Evolutionary conservation across 2,329 filamentous ascomycete species (phyloP), one percentile per base, ranked within the genome.

Genomic region (Fusarium ramigenum): DNA sequence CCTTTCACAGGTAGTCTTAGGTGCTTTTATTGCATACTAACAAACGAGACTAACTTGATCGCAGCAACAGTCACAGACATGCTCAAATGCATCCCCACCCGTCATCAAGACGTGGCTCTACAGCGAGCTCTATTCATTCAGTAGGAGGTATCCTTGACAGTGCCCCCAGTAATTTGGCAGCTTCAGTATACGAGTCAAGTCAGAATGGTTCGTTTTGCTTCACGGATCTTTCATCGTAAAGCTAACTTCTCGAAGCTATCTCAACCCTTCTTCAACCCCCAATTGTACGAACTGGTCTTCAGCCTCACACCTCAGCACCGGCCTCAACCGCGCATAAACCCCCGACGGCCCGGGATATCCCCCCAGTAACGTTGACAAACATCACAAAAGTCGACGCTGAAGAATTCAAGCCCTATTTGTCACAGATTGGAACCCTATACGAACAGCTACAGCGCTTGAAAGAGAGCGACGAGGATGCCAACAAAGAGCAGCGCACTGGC

Each of bases 211-310:
- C 36, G 81, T 80, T 47, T 36, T 40, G 18, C 30, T 28, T 12
- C n/a, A 44, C n/a, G 12, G 32, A 60, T 15, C 28, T 57, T 42
- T 37, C 25, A 23, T 57, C 37, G 37, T 65, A 44, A 60, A 46
- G 58, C 65, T 79, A 57, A 78, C 62, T 25, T 18, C 57, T 42
- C 56, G 59, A 53, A 94, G 93, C 96, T 70, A 98, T 98, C 77
- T 97, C 95, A 14, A 97, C 94, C 3, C 88, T 98, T n/a, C 88
- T 98, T 8, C 93, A 97, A 79, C 92, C 94, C 34, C 94, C 96
- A 7, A 97, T 97, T 75, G 91, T 97, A 64, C 91, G 96, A 73
- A 97, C 95, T 5, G 95, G 96, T 63, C 88, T 97, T 56, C 87
- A 95, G 61, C 93, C 95, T 28, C 93, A 97, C 81, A 92, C 92